Percentiles rank a stretch among this genome's conserved stretches.
phyloP scores from a whole-genome alignment of 352 stramenopile species.

The Pythium folliculosum region DNA sequence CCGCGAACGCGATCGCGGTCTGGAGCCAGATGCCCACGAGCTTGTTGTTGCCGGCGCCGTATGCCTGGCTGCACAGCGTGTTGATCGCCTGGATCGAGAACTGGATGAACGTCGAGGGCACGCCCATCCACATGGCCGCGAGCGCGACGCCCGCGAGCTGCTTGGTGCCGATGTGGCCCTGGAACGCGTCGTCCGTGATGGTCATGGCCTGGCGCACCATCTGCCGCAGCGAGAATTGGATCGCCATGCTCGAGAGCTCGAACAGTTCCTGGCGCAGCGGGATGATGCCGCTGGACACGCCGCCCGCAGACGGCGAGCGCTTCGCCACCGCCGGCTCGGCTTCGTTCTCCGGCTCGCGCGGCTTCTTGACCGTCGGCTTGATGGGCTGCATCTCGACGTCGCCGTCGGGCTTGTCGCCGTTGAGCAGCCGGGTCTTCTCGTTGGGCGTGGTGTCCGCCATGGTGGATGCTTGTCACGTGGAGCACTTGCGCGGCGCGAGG shows the following conservation, averaged over 20 bases:
- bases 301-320: background rate
- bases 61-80: constrained; percentile 52
- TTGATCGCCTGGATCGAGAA: constrained; percentile 54
- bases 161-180: constrained; percentile 51
- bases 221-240: constrained; percentile 44
- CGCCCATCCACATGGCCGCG: constrained; percentile 50
- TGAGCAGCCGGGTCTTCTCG: constrained; percentile 30
- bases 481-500: background rate
- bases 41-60: constrained; percentile 52
- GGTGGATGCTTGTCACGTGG: background rate
- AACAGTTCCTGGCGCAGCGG: constrained; percentile 39
- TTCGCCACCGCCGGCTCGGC: background rate
- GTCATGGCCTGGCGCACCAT: constrained; percentile 53
- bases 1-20: constrained; percentile 40
- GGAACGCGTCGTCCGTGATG: constrained; percentile 47
- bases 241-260: constrained; percentile 43
- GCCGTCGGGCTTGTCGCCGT: constrained; percentile 1
- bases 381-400: constrained; percentile 31
- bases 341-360: constrained; percentile 9
- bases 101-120: constrained; percentile 50
- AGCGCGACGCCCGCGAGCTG: constrained; percentile 44
- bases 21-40: constrained; percentile 59
- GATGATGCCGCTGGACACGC: constrained; percentile 25
- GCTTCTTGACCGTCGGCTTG: constrained; percentile 23
- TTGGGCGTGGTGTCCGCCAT: constrained; percentile 18